Evolutionary conservation across 768 basidiomycete species (phyloP).

Genomic region (Obba rivulosa): DNA sequence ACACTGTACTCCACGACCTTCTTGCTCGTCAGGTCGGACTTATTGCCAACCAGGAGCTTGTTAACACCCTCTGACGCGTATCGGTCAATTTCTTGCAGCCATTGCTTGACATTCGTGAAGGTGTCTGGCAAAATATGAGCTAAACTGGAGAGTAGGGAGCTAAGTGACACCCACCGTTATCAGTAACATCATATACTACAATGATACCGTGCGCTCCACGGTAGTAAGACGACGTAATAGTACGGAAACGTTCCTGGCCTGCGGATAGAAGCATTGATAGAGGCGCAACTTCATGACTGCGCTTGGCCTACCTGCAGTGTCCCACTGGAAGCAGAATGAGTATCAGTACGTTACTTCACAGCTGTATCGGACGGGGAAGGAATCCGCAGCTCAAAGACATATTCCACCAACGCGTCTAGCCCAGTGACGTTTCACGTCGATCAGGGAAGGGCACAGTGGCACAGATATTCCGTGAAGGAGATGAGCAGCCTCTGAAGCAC

Average conservation of each 20-base stretch:
- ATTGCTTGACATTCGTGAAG: slow-evolving; percentile 93
- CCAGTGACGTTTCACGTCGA: too few relatives aligned
- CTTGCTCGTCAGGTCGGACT: slow-evolving; percentile 96
- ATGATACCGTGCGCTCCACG: slow-evolving; percentile 98
- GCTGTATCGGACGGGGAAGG: neutral
- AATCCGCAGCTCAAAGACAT: neutral
- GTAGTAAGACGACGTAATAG: slow-evolving; percentile 99
- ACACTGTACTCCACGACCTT: slow-evolving; percentile 89
- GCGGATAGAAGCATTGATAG: slow-evolving; percentile 3
- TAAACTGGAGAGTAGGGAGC: slow-evolving; percentile 1
- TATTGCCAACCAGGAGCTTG: slow-evolving; percentile 98
- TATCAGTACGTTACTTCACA: neutral
- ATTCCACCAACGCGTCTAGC: too few relatives aligned
- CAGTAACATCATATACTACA: slow-evolving; percentile 97
- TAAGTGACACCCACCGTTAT: slow-evolving; percentile 56
- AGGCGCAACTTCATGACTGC: slow-evolving; percentile 4
- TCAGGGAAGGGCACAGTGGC: too few relatives aligned
- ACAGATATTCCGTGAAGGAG: too few relatives aligned
- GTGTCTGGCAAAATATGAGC: slow-evolving; percentile 58
- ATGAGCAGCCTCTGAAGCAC: neutral
- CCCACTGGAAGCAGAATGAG: slow-evolving; percentile 67
- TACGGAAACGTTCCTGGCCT: slow-evolving; percentile 98
- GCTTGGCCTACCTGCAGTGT: slow-evolving; percentile 74
- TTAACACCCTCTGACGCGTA: slow-evolving; percentile 99
- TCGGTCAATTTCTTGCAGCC: slow-evolving; percentile 89